Evolutionary conservation across 192 early-diverging fungal species (phyloP).

Genomic region (Podila epicladia): DNA sequence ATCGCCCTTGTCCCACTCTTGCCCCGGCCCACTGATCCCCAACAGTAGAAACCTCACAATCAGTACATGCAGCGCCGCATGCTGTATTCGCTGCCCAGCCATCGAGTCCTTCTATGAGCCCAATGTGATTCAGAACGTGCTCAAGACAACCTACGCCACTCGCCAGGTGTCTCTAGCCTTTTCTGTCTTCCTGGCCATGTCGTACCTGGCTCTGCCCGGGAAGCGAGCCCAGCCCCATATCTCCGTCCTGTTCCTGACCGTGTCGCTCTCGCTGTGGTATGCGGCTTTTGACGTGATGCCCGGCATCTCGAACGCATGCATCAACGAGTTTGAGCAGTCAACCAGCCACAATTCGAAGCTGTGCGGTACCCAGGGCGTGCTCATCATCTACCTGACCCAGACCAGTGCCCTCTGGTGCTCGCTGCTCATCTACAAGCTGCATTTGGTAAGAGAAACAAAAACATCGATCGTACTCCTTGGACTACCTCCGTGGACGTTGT

Average conservation of each 20-base stretch:
- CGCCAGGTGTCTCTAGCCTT: slow-evolving; percentile 30
- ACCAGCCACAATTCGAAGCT: slow-evolving; percentile 30
- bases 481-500: neutral
- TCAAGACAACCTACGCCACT: slow-evolving; percentile 11
- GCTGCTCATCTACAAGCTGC: slow-evolving; percentile 42
- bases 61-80: slow-evolving; percentile 14
- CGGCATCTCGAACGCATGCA: slow-evolving; percentile 34
- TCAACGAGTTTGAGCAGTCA: slow-evolving; percentile 43
- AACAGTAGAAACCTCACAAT: slow-evolving; percentile 25
- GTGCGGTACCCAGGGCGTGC: slow-evolving; percentile 36
- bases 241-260: slow-evolving; percentile 36
- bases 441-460: slow-evolving; percentile 27
- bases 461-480: neutral
- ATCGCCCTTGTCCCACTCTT: neutral
- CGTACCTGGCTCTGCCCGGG: slow-evolving; percentile 35
- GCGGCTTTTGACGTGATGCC: slow-evolving; percentile 44
- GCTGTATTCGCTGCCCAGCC: slow-evolving; percentile 40
- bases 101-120: slow-evolving; percentile 29
- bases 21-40: slow-evolving; percentile 31
- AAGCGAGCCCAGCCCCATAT: slow-evolving; percentile 42
- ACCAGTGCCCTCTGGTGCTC: slow-evolving; percentile 44
- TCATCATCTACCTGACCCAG: slow-evolving; percentile 42
- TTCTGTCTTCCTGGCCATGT: slow-evolving; percentile 36
- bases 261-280: slow-evolving; percentile 38
- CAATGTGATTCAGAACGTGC: slow-evolving; percentile 12